Evolutionary conservation across 345 rosid genomes (phyloP), one percentile per base, ranked within the genome.

Genomic region (Linum usitatissimum): DNA sequence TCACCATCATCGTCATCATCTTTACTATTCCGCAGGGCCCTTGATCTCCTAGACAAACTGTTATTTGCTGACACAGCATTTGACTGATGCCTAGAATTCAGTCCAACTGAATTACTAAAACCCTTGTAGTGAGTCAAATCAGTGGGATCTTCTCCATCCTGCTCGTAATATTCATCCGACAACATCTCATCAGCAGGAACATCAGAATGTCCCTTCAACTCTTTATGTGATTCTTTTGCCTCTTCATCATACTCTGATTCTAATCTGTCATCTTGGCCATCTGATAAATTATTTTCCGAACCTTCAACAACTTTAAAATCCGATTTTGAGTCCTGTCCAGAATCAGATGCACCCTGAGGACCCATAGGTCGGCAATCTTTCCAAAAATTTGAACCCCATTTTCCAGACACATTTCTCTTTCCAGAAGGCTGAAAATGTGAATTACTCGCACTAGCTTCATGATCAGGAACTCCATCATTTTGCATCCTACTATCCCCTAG

Each of bases 151-250:
- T 90, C 97, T 67, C 96, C 97, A 79, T 88, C 99, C 78, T 90
- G 99, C 81, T 94, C 99, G 64, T 94, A 94, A 75, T 94, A 94
- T 73, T 94, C 99, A 80, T 94, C 99, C 62, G 99, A 94, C 78
- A 88, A 75, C 99, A 94, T 94, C 73, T 94, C 99, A 67, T 94
- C 97, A 14, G 95, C 93, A 58, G 95, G 99, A 21, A 90, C 91
- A 70, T 94, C 97, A 73, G 85, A 70, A 53, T 80, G 87, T 54
- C 77, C 91, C 72, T 78, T 81, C 69, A 80, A 86, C 55, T 76
- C 82, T 83, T 73, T 85, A 68, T 65, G 66, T 59, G 36, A 69
- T 65, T 66, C 84, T 66, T 80, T 81, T 57, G 76, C 81, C 57
- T 79, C 91, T 42, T 80, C 87, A 59, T 83, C 91, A 56, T 90